Base-by-base conservation (phyloP, 495 filamentous ascomycete genomes). In the Filosporella fistucella region DNA sequence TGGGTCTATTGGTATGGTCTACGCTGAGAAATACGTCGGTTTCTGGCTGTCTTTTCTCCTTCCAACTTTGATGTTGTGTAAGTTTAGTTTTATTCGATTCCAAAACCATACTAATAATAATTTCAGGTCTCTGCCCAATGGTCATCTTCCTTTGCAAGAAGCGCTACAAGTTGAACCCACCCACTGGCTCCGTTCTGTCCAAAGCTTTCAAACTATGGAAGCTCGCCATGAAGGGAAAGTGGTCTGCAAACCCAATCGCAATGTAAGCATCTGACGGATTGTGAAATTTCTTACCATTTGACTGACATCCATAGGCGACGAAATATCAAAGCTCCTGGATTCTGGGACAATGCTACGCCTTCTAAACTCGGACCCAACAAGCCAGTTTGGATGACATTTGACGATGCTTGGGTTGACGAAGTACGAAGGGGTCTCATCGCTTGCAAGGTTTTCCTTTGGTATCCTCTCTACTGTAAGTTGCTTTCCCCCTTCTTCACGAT, bases 361-460 rank as follows among this genome's bases (percentile, higher is more conserved):
- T 77, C 69, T 46, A 67, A 71, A 8, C 59, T 78, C 26, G 68
- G 65, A 36, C 54, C 67, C 44, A 48, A 69, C 50, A 55, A 62
- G 39, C 82, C 82, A 1, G 53, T 58, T 11, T 86, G 82, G 83
- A 85, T 86, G 81, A 77, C 71, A 16, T 88, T 87, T 46, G 80
- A 86, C 45, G 85, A 89, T 54, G 76, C 71, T 30, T 87, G 81
- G 80, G 83, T 86, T 6, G 80, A 84, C 40, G 80, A 87, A 56
- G 76, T 90, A 7, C 69, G 70, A 34, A 74, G 85, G 61, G 82
- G 84, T 29, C 68, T 86, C 23, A 67, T 73, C 32, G 85, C 84
- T 22, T 88, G 85, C 69, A 72, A 68, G 23, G 84, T 88, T 47
- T 83, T 83, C 58, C 58, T 76, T 38, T 80, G 71, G 69, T 80